Evolutionary conservation across 1,284 basidiomycete genomes (phyloP).

Genomic region (Lignosus rhinocerotis): DNA sequence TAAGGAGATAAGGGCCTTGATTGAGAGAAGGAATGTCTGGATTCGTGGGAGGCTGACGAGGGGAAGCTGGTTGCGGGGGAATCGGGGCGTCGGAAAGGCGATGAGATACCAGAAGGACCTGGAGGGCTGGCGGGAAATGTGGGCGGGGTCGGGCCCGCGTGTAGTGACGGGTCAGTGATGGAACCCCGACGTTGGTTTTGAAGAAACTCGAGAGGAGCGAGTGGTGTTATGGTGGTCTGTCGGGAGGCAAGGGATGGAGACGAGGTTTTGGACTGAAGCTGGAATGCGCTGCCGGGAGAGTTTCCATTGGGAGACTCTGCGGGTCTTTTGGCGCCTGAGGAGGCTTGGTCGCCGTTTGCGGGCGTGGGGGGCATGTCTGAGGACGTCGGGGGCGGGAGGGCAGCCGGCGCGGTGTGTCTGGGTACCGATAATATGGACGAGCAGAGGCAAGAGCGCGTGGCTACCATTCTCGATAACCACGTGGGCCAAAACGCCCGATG

Average conservation of each 20-base stretch:
- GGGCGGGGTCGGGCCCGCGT: conserved; percentile 44
- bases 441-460: conserved; percentile 33
- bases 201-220: conserved; percentile 73
- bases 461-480: conserved; percentile 32
- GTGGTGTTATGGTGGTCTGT: conserved; percentile 45
- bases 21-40: conserved; percentile 39
- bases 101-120: conserved; percentile 25
- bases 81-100: conserved; percentile 31
- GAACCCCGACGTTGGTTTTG: conserved; percentile 78
- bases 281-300: conserved; percentile 28
- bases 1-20: conserved; percentile 68
- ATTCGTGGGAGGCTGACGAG: conserved; percentile 34
- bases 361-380: conserved; percentile 23
- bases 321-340: conserved; percentile 25
- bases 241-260: conserved; percentile 34
- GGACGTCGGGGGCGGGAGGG: conserved; percentile 26
- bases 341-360: conserved; percentile 21
- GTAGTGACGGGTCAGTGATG: conserved; percentile 77
- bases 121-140: conserved; percentile 27
- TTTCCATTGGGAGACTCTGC: conserved; percentile 25
- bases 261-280: conserved; percentile 36
- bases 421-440: conserved; percentile 25
- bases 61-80: conserved; percentile 29
- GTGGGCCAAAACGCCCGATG: conserved; percentile 25
- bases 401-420: conserved; percentile 21